phyloP scores from a whole-genome alignment of 768 basidiomycete genomes.

The Peribolospora kevripleyi region DNA sequence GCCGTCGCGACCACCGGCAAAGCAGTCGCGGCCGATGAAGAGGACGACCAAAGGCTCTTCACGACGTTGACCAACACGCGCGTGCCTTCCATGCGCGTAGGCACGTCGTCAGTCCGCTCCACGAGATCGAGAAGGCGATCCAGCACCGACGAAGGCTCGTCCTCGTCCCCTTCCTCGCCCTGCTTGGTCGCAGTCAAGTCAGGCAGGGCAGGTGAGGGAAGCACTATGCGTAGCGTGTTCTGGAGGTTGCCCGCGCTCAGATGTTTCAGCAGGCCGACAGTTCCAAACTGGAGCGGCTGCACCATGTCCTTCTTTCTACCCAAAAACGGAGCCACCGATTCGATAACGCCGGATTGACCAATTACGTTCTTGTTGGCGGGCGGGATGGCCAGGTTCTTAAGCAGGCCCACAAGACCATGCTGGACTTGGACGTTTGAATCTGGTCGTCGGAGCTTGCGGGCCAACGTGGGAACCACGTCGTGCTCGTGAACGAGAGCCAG shows the following conservation, averaged over 20 bases:
- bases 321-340: constrained; percentile 39
- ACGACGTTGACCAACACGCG: constrained; percentile 67
- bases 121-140: constrained; percentile 49
- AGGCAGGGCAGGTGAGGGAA: constrained; percentile 13
- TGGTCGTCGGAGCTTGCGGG: constrained; percentile 30
- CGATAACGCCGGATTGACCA: constrained; percentile 37
- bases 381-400: constrained; percentile 50
- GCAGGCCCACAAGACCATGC: constrained; percentile 62
- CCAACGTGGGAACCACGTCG: constrained; percentile 40
- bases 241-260: constrained; percentile 40
- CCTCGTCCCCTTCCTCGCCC: too few species aligned
- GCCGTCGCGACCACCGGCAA: background rate
- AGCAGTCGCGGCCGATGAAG: background rate
- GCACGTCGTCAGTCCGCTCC: constrained; percentile 50
- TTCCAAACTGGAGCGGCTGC: constrained; percentile 62
- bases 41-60: constrained; percentile 41
- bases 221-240: constrained; percentile 27
- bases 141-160: constrained; percentile 19
- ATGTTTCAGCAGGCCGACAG: constrained; percentile 72
- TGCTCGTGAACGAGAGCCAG: constrained; percentile 28
- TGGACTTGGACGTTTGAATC: constrained; percentile 48
- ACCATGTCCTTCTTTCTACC: constrained; percentile 53
- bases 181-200: constrained; percentile 8
- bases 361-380: constrained; percentile 35
- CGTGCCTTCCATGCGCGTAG: constrained; percentile 70